A percentile compares a stretch with the other conserved stretches of the same genome.
Conservation (phyloP, 768 basidiomycete genomes). For the Brasilioporus rufonigricans region DNA sequence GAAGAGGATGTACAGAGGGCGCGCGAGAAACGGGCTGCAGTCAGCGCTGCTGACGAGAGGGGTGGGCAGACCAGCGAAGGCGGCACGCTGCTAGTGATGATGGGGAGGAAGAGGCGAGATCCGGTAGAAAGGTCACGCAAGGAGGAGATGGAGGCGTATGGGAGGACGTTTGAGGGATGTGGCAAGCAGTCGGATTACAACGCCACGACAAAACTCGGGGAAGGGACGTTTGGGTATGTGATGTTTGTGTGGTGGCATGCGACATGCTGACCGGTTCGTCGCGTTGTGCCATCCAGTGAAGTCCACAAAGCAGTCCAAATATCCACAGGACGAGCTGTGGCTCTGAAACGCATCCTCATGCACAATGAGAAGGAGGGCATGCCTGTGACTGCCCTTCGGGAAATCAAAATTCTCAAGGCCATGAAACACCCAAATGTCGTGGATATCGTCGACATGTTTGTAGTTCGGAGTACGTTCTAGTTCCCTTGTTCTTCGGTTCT, state of each 20-base stretch:
- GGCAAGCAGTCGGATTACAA: slow-evolving; percentile 75
- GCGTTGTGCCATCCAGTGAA: slow-evolving; percentile 49
- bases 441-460: slow-evolving; percentile 89
- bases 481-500: not conserved
- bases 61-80: slow-evolving; percentile 1
- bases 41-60: slow-evolving; percentile 7
- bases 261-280: slow-evolving; percentile 8
- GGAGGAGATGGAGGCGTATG: slow-evolving; percentile 68
- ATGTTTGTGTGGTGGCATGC: not conserved
- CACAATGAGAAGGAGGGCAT: slow-evolving; percentile 97
- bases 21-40: slow-evolving; percentile 24
- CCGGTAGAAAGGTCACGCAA: slow-evolving; percentile 52
- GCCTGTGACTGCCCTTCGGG: slow-evolving; percentile 93
- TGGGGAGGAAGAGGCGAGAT: slow-evolving; percentile 37
- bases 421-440: slow-evolving; percentile 85
- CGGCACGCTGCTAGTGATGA: not conserved
- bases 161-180: slow-evolving; percentile 65
- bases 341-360: slow-evolving; percentile 93
- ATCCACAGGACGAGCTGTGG: slow-evolving; percentile 61
- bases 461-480: slow-evolving; percentile 62
- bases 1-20: slow-evolving; percentile 27
- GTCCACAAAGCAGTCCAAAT: slow-evolving; percentile 85
- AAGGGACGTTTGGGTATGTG: slow-evolving; percentile 94
- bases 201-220: slow-evolving; percentile 84
- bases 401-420: slow-evolving; percentile 94